Percentiles rank a stretch among this genome's conserved stretches.
phyloP scores from a whole-genome alignment of 1,284 basidiomycete species.

The Coniferiporia weirii region DNA sequence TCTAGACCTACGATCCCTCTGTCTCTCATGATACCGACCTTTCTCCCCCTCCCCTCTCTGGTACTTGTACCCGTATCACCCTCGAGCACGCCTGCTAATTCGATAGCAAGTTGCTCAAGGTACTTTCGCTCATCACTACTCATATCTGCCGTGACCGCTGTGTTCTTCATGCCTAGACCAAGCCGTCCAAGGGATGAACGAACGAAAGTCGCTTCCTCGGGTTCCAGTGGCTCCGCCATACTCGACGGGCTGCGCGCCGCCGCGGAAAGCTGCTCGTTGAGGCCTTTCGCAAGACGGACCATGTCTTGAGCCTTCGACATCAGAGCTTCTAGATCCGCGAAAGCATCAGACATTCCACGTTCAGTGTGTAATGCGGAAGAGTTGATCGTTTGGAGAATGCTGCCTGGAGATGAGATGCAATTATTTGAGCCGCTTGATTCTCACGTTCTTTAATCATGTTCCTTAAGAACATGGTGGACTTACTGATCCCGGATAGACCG shows the following conservation, averaged over 20 bases:
- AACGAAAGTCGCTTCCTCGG: constrained; percentile 82
- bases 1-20: constrained; percentile 85
- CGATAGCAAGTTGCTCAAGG: constrained; percentile 77
- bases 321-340: constrained; percentile 87
- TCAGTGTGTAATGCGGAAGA: constrained; percentile 31
- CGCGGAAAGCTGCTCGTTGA: constrained; percentile 75
- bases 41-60: constrained; percentile 28
- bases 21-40: constrained; percentile 55
- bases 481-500: constrained; percentile 47
- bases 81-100: constrained; percentile 75
- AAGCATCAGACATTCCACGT: constrained; percentile 70
- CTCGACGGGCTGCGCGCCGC: constrained; percentile 4
- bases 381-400: constrained; percentile 18
- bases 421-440: neutral
- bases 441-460: neutral
- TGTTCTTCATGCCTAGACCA: constrained; percentile 70
- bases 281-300: constrained; percentile 82
- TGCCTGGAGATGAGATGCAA: neutral
- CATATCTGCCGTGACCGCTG: constrained; percentile 90
- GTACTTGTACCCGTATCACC: constrained; percentile 30
- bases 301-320: constrained; percentile 93
- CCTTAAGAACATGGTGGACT: constrained; percentile 21
- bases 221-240: constrained; percentile 39
- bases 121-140: constrained; percentile 79
- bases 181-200: constrained; percentile 85